A percentile compares a stretch with the other conserved stretches of the same genome.
Evolutionary conservation across 75 land plant species (phyloP).

Genomic region (Sequoia sempervirens): DNA sequence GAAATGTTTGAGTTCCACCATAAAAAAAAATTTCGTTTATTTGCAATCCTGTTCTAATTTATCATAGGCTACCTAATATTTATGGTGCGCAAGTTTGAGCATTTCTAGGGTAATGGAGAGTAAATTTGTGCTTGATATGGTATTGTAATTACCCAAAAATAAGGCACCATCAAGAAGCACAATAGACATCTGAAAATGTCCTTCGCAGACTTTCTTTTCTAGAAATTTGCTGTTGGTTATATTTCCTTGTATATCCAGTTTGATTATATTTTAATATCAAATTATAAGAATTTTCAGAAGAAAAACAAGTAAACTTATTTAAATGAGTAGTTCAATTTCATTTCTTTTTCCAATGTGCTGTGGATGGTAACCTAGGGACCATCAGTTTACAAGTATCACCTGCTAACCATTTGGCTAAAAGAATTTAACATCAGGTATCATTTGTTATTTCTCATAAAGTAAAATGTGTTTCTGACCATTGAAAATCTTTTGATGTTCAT

Average conservation of each 20-base stretch:
- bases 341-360: neutral
- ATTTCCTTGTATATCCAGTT: neutral
- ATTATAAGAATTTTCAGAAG: neutral
- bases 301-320: neutral
- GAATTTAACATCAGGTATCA: neutral
- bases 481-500: neutral
- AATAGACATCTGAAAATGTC: neutral
- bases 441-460: neutral
- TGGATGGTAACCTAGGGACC: neutral
- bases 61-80: neutral
- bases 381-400: neutral
- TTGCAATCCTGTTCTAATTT: neutral
- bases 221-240: neutral
- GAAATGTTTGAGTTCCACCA: neutral
- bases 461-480: neutral
- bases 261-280: neutral
- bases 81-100: neutral
- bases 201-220: constrained; percentile 1
- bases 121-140: constrained; percentile 6
- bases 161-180: neutral
- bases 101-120: neutral
- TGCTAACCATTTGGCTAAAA: neutral
- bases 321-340: neutral
- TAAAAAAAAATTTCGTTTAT: neutral
- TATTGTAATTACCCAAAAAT: neutral